A percentile compares a stretch with the other conserved stretches of the same genome.
These are phyloP conservation scores for Quercus wislizeni DNA, from an alignment of 306 rosid genomes.

Conservation along the genomic window DNA sequence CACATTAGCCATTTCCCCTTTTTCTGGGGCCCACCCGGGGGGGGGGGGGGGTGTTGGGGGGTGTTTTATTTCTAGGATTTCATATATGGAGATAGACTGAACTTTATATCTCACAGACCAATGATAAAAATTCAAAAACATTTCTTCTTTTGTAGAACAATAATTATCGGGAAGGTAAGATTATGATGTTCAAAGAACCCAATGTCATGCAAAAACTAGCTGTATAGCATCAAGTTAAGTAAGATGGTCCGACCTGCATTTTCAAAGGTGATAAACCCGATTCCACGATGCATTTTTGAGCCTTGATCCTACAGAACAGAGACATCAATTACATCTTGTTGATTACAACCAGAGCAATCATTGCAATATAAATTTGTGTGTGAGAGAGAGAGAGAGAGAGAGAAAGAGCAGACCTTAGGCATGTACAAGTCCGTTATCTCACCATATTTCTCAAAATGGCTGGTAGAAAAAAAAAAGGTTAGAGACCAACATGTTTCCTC, in stretches of 20 bases:
- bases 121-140: background rate
- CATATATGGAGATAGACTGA: no score
- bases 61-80: no score
- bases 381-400: background rate
- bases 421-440: constrained; percentile 92
- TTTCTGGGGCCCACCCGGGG: background rate
- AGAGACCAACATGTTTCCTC: constrained; percentile 10
- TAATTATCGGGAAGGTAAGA: background rate
- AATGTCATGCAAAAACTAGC: background rate
- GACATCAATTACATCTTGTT: background rate
- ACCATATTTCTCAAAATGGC: constrained; percentile 98
- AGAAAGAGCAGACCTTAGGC: constrained; percentile 77
- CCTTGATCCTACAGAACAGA: constrained; percentile 70
- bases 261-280: constrained; percentile 93
- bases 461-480: constrained; percentile 30
- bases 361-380: background rate
- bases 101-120: no score
- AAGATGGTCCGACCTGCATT: constrained; percentile 71
- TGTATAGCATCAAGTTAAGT: background rate
- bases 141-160: background rate
- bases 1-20: background rate
- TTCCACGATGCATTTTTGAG: constrained; percentile 87
- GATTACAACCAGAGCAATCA: background rate
- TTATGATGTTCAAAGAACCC: background rate
- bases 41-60: no score